Percentiles rank a stretch among this genome's conserved stretches.
These are phyloP conservation scores for Sanghuangporus sanghuang DNA, from an alignment of 1,284 basidiomycete genomes.

Conservation along the genomic window DNA sequence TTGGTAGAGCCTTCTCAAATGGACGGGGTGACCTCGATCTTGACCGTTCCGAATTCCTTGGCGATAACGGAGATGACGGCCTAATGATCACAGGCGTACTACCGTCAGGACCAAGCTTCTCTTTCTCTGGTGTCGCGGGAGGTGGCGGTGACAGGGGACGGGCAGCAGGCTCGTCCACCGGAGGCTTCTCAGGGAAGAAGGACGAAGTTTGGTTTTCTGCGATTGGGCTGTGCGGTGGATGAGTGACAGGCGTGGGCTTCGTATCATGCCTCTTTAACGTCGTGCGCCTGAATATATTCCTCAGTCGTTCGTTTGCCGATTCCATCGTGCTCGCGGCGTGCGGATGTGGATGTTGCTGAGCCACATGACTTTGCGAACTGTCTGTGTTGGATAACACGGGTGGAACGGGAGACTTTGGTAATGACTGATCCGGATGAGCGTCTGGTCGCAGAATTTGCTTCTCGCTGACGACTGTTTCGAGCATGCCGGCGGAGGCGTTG, in stretches of 20 bases:
- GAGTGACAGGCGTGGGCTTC: not conserved
- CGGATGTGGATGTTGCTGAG: not conserved
- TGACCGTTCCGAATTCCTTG: not conserved
- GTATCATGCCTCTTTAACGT: conserved; percentile 6
- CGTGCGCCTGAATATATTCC: conserved; percentile 16
- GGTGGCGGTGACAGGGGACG: conserved; percentile 5
- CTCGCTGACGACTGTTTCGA: conserved; percentile 78
- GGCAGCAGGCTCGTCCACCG: conserved; percentile 1
- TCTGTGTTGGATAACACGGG: not conserved
- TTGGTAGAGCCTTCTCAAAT: conserved; percentile 13
- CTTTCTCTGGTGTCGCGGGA: conserved; percentile 14
- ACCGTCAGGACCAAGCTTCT: not conserved
- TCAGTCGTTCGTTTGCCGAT: conserved; percentile 16
- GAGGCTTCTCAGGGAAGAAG: conserved; percentile 10
- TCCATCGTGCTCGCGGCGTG: conserved; percentile 7
- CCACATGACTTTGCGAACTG: not conserved
- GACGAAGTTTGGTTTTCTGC: not conserved
- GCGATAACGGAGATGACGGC: conserved; percentile 1
- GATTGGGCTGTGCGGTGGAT: not conserved
- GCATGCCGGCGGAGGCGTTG: conserved; percentile 63
- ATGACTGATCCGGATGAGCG: not conserved
- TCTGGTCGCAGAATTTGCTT: conserved; percentile 41
- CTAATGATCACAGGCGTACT: not conserved
- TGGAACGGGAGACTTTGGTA: conserved; percentile 3
- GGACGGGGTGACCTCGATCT: conserved; percentile 10